Conservation (phyloP, 805 yeast species). For the Geotrichum ghanense region DNA sequence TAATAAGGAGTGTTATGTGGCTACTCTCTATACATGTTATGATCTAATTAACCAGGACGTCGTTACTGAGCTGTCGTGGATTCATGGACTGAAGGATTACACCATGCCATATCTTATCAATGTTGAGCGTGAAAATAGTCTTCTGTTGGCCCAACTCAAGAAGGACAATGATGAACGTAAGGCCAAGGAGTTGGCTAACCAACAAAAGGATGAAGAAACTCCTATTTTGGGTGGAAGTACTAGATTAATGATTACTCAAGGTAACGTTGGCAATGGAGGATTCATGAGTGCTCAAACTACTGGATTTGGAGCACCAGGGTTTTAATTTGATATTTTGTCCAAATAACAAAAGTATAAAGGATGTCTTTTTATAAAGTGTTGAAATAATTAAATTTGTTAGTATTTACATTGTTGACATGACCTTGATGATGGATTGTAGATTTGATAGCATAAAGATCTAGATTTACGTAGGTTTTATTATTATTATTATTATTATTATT, state of each 20-base stretch:
- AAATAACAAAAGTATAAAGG: too few relatives aligned
- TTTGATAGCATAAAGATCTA: too few relatives aligned
- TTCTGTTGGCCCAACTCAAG: slow-evolving; percentile 50
- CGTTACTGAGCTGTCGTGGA: slow-evolving; percentile 85
- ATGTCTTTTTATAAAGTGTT: too few relatives aligned
- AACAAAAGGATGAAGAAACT: slow-evolving; percentile 35
- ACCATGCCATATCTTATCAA: slow-evolving; percentile 89
- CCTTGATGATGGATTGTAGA: too few relatives aligned
- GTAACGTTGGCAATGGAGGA: slow-evolving; percentile 25
- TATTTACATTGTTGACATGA: too few relatives aligned
- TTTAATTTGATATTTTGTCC: too few relatives aligned
- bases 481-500: too few relatives aligned
- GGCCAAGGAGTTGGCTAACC: slow-evolving; percentile 37
- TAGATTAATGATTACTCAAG: slow-evolving; percentile 68
- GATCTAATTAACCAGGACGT: slow-evolving; percentile 68
- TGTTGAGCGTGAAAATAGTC: slow-evolving; percentile 66
- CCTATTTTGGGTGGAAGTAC: slow-evolving; percentile 50
- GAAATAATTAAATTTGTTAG: too few relatives aligned
- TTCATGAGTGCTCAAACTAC: slow-evolving; percentile 19
- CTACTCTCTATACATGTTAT: slow-evolving; percentile 78
- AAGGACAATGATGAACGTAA: slow-evolving; percentile 62
- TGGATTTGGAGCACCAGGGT: slow-evolving; percentile 1
- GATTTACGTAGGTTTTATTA: too few relatives aligned
- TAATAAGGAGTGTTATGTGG: slow-evolving; percentile 89
- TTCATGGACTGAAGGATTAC: slow-evolving; percentile 71